Evolutionary conservation across 1,139 yeast species (phyloP).

Genomic region (Saccharomyces hybrid): DNA sequence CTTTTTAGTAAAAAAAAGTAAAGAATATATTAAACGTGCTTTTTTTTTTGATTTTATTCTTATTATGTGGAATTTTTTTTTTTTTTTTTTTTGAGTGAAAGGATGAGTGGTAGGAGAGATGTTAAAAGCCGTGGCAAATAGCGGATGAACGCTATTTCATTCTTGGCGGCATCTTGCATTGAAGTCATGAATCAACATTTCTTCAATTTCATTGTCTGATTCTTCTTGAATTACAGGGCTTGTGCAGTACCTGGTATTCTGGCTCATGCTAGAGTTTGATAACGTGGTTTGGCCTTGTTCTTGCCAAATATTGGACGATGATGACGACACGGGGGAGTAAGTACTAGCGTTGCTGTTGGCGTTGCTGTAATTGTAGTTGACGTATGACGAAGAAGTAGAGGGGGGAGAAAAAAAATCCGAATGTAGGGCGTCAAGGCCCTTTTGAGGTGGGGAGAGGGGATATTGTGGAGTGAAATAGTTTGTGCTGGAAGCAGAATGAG

Average conservation of each 20-base stretch:
- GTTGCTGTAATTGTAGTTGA: background rate
- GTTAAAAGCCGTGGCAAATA: background rate
- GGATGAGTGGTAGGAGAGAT: background rate
- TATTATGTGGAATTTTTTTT: too few species aligned
- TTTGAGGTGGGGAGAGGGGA: background rate
- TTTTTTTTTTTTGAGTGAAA: background rate
- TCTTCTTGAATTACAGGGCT: background rate
- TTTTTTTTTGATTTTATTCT: background rate
- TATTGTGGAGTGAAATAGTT: background rate
- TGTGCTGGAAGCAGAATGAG: background rate
- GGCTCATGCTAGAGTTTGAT: background rate
- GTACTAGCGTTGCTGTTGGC: background rate
- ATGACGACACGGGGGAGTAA: background rate
- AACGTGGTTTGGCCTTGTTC: background rate
- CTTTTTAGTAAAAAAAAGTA: too few species aligned
- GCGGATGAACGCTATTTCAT: background rate
- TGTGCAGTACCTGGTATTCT: background rate
- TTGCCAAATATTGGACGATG: background rate
- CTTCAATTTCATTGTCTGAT: background rate
- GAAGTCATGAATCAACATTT: background rate
- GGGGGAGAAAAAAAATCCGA: background rate
- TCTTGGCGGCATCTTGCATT: background rate
- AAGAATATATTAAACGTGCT: background rate
- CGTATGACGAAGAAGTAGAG: constrained; percentile 2
- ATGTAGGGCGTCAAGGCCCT: background rate